Conservation (phyloP, 345 rosid genomes). For the Euphorbia pulcherrima region DNA sequence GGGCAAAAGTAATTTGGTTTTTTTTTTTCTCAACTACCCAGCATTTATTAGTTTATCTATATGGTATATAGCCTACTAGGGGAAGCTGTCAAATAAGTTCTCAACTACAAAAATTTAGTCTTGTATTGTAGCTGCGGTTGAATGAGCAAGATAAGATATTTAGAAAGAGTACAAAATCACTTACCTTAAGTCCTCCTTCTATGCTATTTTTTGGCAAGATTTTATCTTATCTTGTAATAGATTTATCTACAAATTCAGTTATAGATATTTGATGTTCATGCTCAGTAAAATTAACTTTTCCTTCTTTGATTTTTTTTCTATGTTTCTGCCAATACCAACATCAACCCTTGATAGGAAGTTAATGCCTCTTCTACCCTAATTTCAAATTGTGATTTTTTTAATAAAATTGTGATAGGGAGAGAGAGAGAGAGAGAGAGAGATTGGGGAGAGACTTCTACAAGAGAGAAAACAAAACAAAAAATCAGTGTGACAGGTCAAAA, state of each 20-base stretch:
- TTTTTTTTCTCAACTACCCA: constrained; percentile 21
- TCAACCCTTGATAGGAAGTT: constrained; percentile 12
- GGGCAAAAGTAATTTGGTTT: constrained; percentile 16
- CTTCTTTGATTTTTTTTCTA: no score
- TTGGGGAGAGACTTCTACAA: neutral
- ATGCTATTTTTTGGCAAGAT: no score
- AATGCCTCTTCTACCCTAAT: neutral
- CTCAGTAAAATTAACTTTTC: no score
- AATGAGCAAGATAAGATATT: no score
- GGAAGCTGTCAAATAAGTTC: constrained; percentile 12
- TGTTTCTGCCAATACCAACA: no score
- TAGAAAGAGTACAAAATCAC: no score
- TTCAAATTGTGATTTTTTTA: constrained; percentile 9
- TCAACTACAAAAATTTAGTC: no score
- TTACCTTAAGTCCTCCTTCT: no score
- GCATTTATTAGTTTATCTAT: constrained; percentile 1
- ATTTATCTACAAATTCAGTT: no score
- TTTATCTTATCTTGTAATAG: no score
- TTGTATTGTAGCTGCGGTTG: no score
- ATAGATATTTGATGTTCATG: no score
- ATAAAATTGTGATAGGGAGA: constrained; percentile 9
- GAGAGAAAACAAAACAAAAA: constrained; percentile 1
- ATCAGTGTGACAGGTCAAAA: neutral
- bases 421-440: neutral
- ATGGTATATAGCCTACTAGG: constrained; percentile 24